A percentile compares a stretch with the other conserved stretches of the same genome.
phyloP scores from a whole-genome alignment of 108 stramenopile species.

The Pseudonitzschia multistriata region DNA sequence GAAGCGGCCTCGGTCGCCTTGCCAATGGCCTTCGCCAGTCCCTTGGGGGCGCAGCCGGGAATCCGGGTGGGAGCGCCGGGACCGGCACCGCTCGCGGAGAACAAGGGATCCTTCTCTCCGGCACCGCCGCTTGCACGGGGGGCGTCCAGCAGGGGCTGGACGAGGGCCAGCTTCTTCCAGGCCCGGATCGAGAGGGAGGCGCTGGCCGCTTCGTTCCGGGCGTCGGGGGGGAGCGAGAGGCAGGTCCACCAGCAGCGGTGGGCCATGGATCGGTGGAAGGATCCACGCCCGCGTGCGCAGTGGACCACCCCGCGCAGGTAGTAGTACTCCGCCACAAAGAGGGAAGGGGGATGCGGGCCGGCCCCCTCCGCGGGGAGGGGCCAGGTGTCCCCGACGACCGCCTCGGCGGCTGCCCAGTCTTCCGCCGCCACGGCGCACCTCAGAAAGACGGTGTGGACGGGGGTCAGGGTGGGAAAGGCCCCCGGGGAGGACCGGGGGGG shows the following conservation, averaged over 20 bases:
- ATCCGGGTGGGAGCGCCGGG: constrained; percentile 6
- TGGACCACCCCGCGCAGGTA: constrained; percentile 67
- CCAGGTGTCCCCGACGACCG: constrained; percentile 34
- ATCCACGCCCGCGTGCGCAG: constrained; percentile 39
- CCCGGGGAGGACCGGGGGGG: background rate
- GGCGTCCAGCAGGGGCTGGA: constrained; percentile 47
- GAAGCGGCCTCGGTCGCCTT: background rate
- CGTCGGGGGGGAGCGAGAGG: constrained; percentile 51
- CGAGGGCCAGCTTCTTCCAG: constrained; percentile 71
- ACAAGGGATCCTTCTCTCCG: background rate
- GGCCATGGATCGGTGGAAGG: constrained; percentile 38
- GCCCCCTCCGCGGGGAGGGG: no score
- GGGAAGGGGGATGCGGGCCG: no score
- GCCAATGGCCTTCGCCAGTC: background rate
- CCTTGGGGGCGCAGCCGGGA: background rate
- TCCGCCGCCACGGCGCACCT: constrained; percentile 52
- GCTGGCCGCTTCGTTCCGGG: background rate
- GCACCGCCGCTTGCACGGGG: background rate
- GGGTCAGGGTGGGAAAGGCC: background rate
- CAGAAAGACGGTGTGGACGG: constrained; percentile 42
- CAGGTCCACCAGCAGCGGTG: constrained; percentile 68
- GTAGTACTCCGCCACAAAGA: constrained; percentile 62
- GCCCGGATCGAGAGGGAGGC: constrained; percentile 49
- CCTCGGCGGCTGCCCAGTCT: constrained; percentile 51
- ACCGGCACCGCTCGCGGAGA: background rate